Conservation (phyloP, 2,329 filamentous ascomycete genomes). For the Microascus cirrosus region DNA sequence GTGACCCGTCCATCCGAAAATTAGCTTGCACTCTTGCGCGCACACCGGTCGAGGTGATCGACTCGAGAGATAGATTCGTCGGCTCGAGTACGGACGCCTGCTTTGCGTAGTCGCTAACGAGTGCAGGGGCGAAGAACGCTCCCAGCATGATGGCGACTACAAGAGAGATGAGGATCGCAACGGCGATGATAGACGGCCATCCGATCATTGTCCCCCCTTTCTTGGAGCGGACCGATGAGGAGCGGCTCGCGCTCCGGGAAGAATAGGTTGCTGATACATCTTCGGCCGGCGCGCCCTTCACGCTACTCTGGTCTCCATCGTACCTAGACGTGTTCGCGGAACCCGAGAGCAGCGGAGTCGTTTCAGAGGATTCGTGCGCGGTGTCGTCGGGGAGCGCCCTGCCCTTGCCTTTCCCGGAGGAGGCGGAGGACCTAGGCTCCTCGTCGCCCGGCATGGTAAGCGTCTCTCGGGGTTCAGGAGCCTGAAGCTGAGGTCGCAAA, state of each 20-base stretch:
- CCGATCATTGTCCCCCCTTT: conserved; percentile 28
- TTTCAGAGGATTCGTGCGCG: conserved; percentile 21
- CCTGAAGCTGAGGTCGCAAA: not conserved
- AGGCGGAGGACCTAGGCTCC: not conserved
- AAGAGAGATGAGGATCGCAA: conserved; percentile 51
- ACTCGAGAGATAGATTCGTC: conserved; percentile 73
- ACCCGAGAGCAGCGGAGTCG: conserved; percentile 39
- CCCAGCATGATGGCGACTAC: conserved; percentile 61
- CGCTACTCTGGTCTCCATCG: conserved; percentile 18
- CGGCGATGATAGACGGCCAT: conserved; percentile 72
- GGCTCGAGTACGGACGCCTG: conserved; percentile 74
- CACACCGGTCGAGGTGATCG: conserved; percentile 69
- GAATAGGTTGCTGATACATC: conserved; percentile 18
- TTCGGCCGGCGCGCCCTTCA: conserved; percentile 15
- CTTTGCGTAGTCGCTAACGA: conserved; percentile 77
- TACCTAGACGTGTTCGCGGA: conserved; percentile 23
- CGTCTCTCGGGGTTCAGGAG: not conserved
- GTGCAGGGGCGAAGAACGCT: conserved; percentile 70
- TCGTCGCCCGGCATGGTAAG: not conserved
- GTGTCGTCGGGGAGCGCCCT: not conserved
- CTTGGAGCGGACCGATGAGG: conserved; percentile 16
- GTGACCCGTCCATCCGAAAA: conserved; percentile 67
- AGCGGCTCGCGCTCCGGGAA: conserved; percentile 12
- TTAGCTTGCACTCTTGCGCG: conserved; percentile 71
- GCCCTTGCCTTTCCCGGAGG: conserved; percentile 4